phyloP scores from a whole-genome alignment of 129 eudicot genomes.

The Gnaphalium uliginosum region DNA sequence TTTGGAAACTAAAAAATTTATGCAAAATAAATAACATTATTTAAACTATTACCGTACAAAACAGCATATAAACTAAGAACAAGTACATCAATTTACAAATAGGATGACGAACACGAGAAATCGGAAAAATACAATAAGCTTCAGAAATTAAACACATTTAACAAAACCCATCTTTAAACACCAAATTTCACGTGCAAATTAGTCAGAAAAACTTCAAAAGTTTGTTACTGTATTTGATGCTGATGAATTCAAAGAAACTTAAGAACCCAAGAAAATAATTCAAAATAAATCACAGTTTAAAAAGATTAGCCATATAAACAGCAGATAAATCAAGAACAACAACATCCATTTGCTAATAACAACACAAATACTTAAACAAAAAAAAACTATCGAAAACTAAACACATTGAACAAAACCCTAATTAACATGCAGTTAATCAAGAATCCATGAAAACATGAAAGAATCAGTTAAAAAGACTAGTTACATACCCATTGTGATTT shows the following conservation, averaged over 20 bases:
- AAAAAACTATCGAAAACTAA: too few species aligned
- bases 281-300: neutral
- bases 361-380: too few species aligned
- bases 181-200: neutral
- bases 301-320: neutral
- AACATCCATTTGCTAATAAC: neutral
- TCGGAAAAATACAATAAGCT: neutral
- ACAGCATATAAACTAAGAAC: too few species aligned
- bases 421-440: neutral
- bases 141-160: neutral
- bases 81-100: too few species aligned
- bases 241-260: neutral
- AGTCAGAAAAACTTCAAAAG: neutral
- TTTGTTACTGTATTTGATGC: neutral
- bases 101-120: too few species aligned
- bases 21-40: too few species aligned
- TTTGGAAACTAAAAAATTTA: too few species aligned
- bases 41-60: too few species aligned
- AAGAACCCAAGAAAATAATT: neutral
- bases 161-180: neutral
- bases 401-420: neutral
- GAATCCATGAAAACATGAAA: neutral
- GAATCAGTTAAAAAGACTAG: neutral
- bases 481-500: neutral
- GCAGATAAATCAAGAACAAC: neutral